phyloP scores from a whole-genome alignment of 768 basidiomycete genomes.

The Russula earlei region DNA sequence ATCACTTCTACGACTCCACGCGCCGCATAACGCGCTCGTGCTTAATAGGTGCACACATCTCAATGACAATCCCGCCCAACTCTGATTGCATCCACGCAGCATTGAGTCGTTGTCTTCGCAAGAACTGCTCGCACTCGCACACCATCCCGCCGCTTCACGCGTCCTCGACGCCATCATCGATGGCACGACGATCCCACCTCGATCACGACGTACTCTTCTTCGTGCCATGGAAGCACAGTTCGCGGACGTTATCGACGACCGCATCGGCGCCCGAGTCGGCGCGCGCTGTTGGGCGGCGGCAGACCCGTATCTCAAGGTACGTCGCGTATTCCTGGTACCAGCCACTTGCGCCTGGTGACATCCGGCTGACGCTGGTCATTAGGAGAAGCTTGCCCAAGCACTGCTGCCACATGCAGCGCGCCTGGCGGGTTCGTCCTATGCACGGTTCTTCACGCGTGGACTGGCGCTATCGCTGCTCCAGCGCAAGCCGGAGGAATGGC shows the following conservation, averaged over 20 bases:
- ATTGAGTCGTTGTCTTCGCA: slow-evolving; percentile 47
- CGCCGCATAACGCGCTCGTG: slow-evolving; percentile 58
- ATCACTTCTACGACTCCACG: slow-evolving; percentile 59
- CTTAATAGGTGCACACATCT: slow-evolving; percentile 48
- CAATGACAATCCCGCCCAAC: neutral
- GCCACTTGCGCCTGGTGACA: too few relatives aligned
- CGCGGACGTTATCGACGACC: slow-evolving; percentile 75
- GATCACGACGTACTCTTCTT: slow-evolving; percentile 62
- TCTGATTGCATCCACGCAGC: slow-evolving; percentile 30
- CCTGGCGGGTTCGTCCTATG: slow-evolving; percentile 72
- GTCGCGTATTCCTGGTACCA: slow-evolving; percentile 10
- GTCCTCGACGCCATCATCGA: slow-evolving; percentile 73
- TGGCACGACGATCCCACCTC: slow-evolving; percentile 52
- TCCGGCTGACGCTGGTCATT: neutral
- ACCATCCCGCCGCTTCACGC: slow-evolving; percentile 61
- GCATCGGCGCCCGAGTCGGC: slow-evolving; percentile 81
- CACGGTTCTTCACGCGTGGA: slow-evolving; percentile 77
- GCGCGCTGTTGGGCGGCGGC: slow-evolving; percentile 87
- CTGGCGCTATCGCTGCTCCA: slow-evolving; percentile 71
- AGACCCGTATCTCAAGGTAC: slow-evolving; percentile 88
- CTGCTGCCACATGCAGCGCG: slow-evolving; percentile 61
- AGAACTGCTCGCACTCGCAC: slow-evolving; percentile 49
- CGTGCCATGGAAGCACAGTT: slow-evolving; percentile 70
- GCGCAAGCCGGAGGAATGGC: slow-evolving; percentile 81
- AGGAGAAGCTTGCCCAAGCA: slow-evolving; percentile 91